Conservation (phyloP, 441 rosid species). For the Pelargonium myrrhifolium region DNA sequence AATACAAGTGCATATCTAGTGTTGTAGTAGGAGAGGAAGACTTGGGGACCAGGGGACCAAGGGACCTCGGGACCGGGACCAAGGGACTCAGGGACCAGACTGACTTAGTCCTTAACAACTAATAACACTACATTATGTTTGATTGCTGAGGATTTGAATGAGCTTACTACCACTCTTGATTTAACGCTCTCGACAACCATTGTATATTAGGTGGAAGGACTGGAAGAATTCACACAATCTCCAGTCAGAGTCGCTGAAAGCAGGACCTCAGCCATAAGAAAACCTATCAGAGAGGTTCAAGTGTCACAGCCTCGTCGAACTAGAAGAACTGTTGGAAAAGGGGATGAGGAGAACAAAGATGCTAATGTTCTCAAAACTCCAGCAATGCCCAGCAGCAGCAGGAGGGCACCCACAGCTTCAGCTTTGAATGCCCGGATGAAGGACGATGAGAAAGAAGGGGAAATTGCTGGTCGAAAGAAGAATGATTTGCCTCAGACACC, state of each 20-base stretch:
- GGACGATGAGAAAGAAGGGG: conserved; percentile 21
- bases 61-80: too few species aligned
- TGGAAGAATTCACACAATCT: conserved; percentile 36
- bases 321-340: conserved; percentile 32
- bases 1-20: too few species aligned
- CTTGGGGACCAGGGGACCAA: too few species aligned
- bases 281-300: conserved; percentile 36
- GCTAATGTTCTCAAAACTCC: conserved; percentile 32
- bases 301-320: conserved; percentile 42
- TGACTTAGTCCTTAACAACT: too few species aligned
- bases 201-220: conserved; percentile 62
- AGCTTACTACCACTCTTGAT: not conserved
- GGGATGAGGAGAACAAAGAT: conserved; percentile 41
- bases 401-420: conserved; percentile 29
- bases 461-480: not conserved
- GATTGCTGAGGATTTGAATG: not conserved
- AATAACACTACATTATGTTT: not conserved
- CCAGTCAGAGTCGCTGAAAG: conserved; percentile 37
- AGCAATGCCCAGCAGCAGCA: conserved; percentile 24
- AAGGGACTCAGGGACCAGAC: too few species aligned
- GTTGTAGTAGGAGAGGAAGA: too few species aligned
- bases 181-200: not conserved
- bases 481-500: conserved; percentile 26
- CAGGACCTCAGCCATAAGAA: conserved; percentile 51
- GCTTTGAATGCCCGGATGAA: conserved; percentile 16